phyloP scores from a whole-genome alignment of 345 rosid species.

The Populus alba region DNA sequence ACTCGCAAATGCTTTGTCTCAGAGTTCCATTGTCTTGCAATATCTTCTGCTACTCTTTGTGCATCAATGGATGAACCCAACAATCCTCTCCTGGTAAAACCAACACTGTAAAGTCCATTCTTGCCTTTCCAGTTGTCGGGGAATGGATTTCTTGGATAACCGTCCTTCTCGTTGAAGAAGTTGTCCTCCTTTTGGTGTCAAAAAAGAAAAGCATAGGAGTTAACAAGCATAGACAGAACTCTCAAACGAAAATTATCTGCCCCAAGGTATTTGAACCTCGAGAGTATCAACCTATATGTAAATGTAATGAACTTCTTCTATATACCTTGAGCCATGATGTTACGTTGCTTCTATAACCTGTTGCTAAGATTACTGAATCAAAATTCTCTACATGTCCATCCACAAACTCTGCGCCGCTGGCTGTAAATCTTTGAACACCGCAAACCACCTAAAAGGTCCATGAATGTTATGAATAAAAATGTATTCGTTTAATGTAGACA shows the following conservation, averaged over 20 bases:
- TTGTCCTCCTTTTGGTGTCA: constrained; percentile 16
- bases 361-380: constrained; percentile 43
- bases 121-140: constrained; percentile 38
- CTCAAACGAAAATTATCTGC: not conserved
- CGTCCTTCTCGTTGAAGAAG: constrained; percentile 22
- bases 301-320: not conserved
- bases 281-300: too few relatives aligned
- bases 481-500: not conserved
- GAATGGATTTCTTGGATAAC: constrained; percentile 16
- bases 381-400: constrained; percentile 42
- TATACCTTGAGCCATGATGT: constrained; percentile 45
- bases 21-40: constrained; percentile 23
- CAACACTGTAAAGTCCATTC: constrained; percentile 35
- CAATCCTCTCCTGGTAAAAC: constrained; percentile 28
- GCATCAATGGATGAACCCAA: constrained; percentile 33
- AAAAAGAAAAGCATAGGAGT: not conserved
- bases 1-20: constrained; percentile 19
- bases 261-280: too few relatives aligned
- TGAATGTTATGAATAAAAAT: not conserved
- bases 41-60: constrained; percentile 32
- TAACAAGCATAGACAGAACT: not conserved
- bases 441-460: constrained; percentile 29
- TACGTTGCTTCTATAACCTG: constrained; percentile 49
- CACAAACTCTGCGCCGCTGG: constrained; percentile 36
- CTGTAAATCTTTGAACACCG: constrained; percentile 33